These are phyloP conservation scores for Chytriomyces sp. DNA, from an alignment of 192 early-diverging fungal species.

Conservation along the genomic window DNA sequence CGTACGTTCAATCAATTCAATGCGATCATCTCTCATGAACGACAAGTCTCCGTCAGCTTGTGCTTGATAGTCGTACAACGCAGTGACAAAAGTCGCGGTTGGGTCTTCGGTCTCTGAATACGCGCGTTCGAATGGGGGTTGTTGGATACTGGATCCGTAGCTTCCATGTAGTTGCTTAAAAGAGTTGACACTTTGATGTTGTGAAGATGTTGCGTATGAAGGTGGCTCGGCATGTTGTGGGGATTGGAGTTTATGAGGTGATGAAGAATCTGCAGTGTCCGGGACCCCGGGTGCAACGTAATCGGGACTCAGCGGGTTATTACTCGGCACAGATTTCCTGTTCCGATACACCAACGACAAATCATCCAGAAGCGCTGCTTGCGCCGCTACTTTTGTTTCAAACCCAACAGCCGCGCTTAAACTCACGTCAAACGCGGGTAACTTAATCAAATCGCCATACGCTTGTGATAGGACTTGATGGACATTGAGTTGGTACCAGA, in stretches of 20 bases:
- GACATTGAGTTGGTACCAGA: conserved; percentile 80
- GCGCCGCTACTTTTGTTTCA: conserved; percentile 14
- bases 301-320: conserved; percentile 28
- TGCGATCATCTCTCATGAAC: conserved; percentile 87
- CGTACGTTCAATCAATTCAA: conserved; percentile 77
- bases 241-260: neutral
- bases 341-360: conserved; percentile 23
- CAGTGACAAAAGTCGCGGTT: conserved; percentile 41
- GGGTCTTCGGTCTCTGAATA: neutral
- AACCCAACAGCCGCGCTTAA: conserved; percentile 28
- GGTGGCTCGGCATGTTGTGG: neutral
- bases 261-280: no score
- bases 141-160: neutral
- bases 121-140: neutral
- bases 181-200: neutral
- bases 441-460: neutral
- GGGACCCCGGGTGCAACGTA: neutral
- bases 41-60: conserved; percentile 83
- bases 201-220: neutral
- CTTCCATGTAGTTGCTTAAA: neutral
- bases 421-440: conserved; percentile 19
- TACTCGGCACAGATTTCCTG: neutral
- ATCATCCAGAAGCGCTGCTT: conserved; percentile 30
- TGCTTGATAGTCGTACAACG: conserved; percentile 85
- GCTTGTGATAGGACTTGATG: conserved; percentile 61